Evolutionary conservation across 352 stramenopile species (phyloP), one percentile per base, ranked within the genome.

Genomic region (Phytophthora meadii): DNA sequence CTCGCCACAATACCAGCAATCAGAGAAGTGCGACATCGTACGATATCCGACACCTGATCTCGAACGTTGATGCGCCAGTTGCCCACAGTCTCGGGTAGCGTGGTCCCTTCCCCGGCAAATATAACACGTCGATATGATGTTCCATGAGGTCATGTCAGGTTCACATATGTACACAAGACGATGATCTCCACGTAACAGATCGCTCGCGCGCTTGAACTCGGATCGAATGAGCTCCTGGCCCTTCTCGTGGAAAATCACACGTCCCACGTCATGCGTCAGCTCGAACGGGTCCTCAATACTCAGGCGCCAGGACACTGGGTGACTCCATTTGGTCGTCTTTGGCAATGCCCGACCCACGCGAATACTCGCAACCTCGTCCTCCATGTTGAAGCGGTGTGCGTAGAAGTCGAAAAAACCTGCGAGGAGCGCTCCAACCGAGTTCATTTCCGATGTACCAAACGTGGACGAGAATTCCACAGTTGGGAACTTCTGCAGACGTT

Each of bases 361-460:
- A 12, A 99, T 80, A 56, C 90, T 98, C 45, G 99, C 93, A 5
- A 99, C 94, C 19, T 96, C 74, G 45, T 96, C 82, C 45, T 97
- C 93, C 68, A 95, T 91, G 76, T 99, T 97, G 65, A 99, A 99
- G 39, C 98, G 84, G 45, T 82, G 93, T 3, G 93, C 89, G 74
- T 98, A 99, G 68, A 98, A 99, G 17, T 92, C 85, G 75, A 99
- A 99, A 81, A 99, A 99, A 0, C 90, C 94, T 19, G 90, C 81
- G 11, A 99, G 86, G 6, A 99, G 68, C 44, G 93, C 90, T 11
- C 89, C 94, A 5, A 98, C 80, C n/a, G 88, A 94, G 54, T 92
- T 87, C 48, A 91, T 75, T 27, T 89, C 86, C 25, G 82, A 77
- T 2, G 79, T 85, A 7, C 84, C 82, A 53, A 90, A 89, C 1